These are phyloP conservation scores for Talaromyces liani DNA, from an alignment of 495 filamentous ascomycete species.

Conservation along the genomic window DNA sequence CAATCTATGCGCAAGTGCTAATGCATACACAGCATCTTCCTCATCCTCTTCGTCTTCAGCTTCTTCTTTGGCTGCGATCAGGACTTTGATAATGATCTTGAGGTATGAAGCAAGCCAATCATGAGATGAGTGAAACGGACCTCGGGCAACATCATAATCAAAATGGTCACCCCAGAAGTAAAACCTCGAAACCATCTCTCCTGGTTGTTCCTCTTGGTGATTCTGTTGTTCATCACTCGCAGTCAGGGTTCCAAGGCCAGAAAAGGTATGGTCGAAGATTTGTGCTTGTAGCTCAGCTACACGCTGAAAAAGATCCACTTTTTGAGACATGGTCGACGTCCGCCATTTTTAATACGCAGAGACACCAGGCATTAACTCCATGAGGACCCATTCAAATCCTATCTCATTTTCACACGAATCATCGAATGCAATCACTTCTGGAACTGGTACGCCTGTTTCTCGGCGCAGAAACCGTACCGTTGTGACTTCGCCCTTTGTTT, in stretches of 20 bases:
- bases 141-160: slow-evolving; percentile 12
- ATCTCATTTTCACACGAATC: slow-evolving; percentile 36
- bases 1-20: slow-evolving; percentile 5
- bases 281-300: slow-evolving; percentile 28
- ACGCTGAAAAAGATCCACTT: slow-evolving; percentile 27
- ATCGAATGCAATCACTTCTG: slow-evolving; percentile 41
- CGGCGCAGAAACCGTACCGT: slow-evolving; percentile 41
- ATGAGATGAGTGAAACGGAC: slow-evolving; percentile 18
- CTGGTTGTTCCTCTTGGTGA: slow-evolving; percentile 3
- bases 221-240: too few species aligned
- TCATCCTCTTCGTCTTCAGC: slow-evolving; percentile 11
- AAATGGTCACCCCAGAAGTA: slow-evolving; percentile 27
- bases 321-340: slow-evolving; percentile 23
- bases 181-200: slow-evolving; percentile 23
- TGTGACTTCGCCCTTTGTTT: slow-evolving; percentile 48
- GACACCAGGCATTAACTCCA: slow-evolving; percentile 39
- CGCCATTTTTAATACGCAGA: slow-evolving; percentile 34
- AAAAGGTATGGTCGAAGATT: slow-evolving; percentile 21
- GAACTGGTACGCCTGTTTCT: slow-evolving; percentile 44
- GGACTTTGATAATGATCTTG: slow-evolving; percentile 6
- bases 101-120: slow-evolving; percentile 22
- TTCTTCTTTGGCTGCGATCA: neutral
- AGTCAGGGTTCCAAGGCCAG: slow-evolving; percentile 29
- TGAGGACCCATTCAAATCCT: slow-evolving; percentile 55
- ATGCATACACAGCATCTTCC: slow-evolving; percentile 2